Evolutionary conservation across 176 grass and related monocot species (phyloP).

Genomic region (Oryza punctata): DNA sequence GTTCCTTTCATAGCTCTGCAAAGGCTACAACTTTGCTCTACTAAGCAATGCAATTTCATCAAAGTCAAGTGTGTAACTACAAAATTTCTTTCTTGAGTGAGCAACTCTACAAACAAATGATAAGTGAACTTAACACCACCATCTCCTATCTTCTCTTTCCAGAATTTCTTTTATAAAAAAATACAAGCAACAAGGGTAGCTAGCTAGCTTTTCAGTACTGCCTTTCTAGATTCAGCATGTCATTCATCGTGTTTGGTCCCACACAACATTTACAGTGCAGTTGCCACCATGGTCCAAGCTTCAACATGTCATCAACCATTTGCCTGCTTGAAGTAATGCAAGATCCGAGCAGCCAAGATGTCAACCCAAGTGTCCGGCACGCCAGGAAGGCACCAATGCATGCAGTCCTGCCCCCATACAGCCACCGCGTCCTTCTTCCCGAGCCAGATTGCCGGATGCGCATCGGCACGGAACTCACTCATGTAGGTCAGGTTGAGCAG

Average conservation of each 20-base stretch:
- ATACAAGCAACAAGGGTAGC: neutral
- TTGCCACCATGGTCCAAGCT: neutral
- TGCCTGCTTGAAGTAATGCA: constrained; percentile 49
- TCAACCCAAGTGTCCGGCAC: constrained; percentile 92
- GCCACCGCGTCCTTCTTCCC: constrained; percentile 92
- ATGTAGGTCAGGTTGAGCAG: constrained; percentile 85
- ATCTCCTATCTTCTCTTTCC: neutral
- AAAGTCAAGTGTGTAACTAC: neutral
- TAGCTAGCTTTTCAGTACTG: neutral
- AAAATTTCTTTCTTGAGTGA: neutral
- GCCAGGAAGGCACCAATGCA: constrained; percentile 96
- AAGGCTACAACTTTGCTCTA: no score
- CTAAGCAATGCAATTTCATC: neutral
- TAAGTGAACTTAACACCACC: neutral
- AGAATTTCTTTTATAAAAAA: neutral
- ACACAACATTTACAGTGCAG: neutral
- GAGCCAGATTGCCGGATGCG: constrained; percentile 86
- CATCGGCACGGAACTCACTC: constrained; percentile 87
- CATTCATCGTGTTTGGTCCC: neutral
- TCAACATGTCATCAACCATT: neutral
- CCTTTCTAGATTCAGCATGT: neutral
- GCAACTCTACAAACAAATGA: neutral
- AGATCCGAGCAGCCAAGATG: constrained; percentile 63
- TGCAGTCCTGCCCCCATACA: constrained; percentile 90
- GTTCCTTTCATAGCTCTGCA: neutral